phyloP scores from a whole-genome alignment of 1,284 basidiomycete species.

The Crepidotus sp. region DNA sequence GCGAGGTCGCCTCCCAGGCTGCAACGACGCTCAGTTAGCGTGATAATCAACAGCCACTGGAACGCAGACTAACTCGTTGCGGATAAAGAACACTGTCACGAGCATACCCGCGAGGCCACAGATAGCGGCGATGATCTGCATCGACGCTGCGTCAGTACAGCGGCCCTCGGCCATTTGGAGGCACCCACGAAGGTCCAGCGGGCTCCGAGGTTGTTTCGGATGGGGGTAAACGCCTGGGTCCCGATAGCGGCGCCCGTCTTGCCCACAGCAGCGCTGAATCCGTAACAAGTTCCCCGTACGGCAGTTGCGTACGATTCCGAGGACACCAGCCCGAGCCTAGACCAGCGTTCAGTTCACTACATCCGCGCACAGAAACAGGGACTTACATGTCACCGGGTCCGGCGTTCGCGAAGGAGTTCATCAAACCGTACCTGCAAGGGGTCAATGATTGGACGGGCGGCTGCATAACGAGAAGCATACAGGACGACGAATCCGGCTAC shows the following conservation, averaged over 20 bases:
- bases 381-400: slow-evolving; percentile 69
- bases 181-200: slow-evolving; percentile 28
- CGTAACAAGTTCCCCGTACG: slow-evolving; percentile 52
- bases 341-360: neutral
- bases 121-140: slow-evolving; percentile 55
- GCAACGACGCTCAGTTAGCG: neutral
- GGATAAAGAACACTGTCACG: slow-evolving; percentile 62
- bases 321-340: slow-evolving; percentile 24
- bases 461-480: slow-evolving; percentile 29
- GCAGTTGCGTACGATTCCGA: slow-evolving; percentile 16
- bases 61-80: slow-evolving; percentile 15
- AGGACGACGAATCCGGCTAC: slow-evolving; percentile 61
- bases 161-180: neutral
- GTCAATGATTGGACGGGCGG: slow-evolving; percentile 9
- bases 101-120: slow-evolving; percentile 55
- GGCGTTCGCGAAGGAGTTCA: slow-evolving; percentile 63
- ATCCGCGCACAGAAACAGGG: slow-evolving; percentile 20
- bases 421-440: slow-evolving; percentile 47
- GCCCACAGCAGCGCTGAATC: slow-evolving; percentile 62
- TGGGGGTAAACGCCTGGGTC: slow-evolving; percentile 70
- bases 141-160: neutral
- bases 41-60: neutral
- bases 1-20: slow-evolving; percentile 16
- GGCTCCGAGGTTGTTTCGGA: slow-evolving; percentile 59
- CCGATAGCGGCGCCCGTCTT: slow-evolving; percentile 74